Percentiles rank a stretch among this genome's conserved stretches.
Evolutionary conservation across 257 asterid species (phyloP).

Genomic region (Linderniella brevidens): DNA sequence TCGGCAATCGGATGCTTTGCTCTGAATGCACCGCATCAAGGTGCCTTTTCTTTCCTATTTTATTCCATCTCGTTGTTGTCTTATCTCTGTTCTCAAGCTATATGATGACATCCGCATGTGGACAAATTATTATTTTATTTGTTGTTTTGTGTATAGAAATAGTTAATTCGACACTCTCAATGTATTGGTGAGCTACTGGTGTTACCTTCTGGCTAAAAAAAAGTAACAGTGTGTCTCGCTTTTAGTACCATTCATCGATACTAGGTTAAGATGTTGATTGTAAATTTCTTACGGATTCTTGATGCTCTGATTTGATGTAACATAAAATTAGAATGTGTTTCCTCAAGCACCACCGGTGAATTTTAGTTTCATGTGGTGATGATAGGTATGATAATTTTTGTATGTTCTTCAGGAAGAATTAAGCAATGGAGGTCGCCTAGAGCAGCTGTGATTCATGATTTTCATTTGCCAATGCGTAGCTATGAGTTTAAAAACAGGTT

Average conservation of each 20-base stretch:
- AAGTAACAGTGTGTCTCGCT: constrained; percentile 2
- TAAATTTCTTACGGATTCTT: no score
- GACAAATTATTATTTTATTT: background rate
- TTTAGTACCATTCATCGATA: background rate
- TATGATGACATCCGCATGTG: no score
- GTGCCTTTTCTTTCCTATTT: constrained; percentile 8
- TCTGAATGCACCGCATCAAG: constrained; percentile 17
- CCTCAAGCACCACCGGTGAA: no score
- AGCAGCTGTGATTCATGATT: constrained; percentile 54
- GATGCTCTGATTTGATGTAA: no score
- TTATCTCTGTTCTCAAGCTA: no score
- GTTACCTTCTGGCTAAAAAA: no score
- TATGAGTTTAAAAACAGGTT: constrained; percentile 73
- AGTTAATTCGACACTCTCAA: no score
- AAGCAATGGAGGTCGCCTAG: constrained; percentile 45
- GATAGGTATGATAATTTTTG: constrained; percentile 2
- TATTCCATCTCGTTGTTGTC: background rate
- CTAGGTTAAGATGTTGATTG: constrained; percentile 5
- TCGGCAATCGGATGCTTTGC: constrained; percentile 21
- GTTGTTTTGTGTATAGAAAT: background rate
- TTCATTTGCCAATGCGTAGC: constrained; percentile 89
- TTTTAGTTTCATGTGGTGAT: no score
- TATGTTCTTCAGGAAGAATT: constrained; percentile 25
- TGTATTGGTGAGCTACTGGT: no score
- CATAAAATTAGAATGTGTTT: no score